Percentiles rank a stretch among this genome's conserved stretches.
phyloP scores from a whole-genome alignment of 208 protist species.

The Naegleria lovaniensis region DNA sequence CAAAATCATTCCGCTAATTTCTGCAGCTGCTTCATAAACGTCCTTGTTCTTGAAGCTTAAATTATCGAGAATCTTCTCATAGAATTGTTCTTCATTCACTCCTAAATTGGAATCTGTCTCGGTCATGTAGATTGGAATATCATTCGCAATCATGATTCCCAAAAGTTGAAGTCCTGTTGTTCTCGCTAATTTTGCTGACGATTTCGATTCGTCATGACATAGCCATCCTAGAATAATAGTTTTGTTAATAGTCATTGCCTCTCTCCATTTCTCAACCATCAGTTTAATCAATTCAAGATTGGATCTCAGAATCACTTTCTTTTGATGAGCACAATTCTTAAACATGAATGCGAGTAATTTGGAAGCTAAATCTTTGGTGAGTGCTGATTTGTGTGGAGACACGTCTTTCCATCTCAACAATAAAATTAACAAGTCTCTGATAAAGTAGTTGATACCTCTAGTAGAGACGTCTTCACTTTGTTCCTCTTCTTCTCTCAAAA shows the following conservation, averaged over 20 bases:
- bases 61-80: slow-evolving; percentile 41
- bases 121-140: slow-evolving; percentile 39
- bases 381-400: neutral
- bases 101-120: slow-evolving; percentile 27
- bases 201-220: neutral
- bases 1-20: slow-evolving; percentile 57
- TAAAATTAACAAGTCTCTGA: slow-evolving; percentile 56
- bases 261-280: slow-evolving; percentile 49
- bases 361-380: neutral
- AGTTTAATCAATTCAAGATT: slow-evolving; percentile 64
- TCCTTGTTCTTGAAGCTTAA: slow-evolving; percentile 42
- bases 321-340: slow-evolving; percentile 26
- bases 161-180: slow-evolving; percentile 56
- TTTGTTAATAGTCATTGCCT: slow-evolving; percentile 10
- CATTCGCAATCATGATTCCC: slow-evolving; percentile 52
- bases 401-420: slow-evolving; percentile 47
- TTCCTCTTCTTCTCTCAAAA: slow-evolving; percentile 32
- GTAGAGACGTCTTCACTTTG: neutral
- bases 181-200: neutral
- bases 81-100: slow-evolving; percentile 41
- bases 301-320: slow-evolving; percentile 44
- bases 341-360: slow-evolving; percentile 12
- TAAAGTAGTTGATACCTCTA: slow-evolving; percentile 65
- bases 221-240: slow-evolving; percentile 28
- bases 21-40: slow-evolving; percentile 48